Conservation (phyloP, 2,329 filamentous ascomycete genomes). For the Aspergillus vadensis region DNA sequence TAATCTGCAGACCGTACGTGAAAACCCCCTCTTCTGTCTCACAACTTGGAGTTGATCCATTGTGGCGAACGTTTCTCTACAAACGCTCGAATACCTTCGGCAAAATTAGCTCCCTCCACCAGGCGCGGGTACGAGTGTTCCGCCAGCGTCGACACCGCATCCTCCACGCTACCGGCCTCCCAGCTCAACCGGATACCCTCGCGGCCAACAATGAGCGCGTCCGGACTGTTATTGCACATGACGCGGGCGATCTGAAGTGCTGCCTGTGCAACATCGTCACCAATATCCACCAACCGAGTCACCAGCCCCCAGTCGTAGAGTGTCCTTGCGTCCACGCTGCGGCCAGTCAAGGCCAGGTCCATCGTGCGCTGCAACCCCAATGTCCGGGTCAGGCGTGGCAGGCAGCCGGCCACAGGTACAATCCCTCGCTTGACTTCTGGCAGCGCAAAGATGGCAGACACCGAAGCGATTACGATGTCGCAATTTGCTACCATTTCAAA, state of each 20-base stretch:
- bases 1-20: background rate
- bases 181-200: constrained; percentile 70
- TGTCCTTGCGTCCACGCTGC: constrained; percentile 63
- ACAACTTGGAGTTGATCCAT: constrained; percentile 53
- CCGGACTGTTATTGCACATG: constrained; percentile 68
- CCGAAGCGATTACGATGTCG: constrained; percentile 62
- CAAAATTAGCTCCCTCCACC: constrained; percentile 68
- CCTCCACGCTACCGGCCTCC: constrained; percentile 67
- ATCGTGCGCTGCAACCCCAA: constrained; percentile 70
- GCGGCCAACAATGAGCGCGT: constrained; percentile 69
- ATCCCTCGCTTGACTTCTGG: constrained; percentile 74
- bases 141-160: constrained; percentile 59
- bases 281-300: constrained; percentile 61
- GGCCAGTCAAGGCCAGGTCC: constrained; percentile 69
- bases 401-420: constrained; percentile 68
- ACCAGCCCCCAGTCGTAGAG: constrained; percentile 65
- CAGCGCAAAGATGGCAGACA: constrained; percentile 63
- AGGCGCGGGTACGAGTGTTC: constrained; percentile 62
- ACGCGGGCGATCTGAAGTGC: constrained; percentile 58
- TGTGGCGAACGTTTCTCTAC: constrained; percentile 69
- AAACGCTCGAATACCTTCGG: constrained; percentile 72
- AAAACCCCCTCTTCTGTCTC: background rate
- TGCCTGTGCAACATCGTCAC: constrained; percentile 43
- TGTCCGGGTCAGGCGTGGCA: constrained; percentile 66
- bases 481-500: constrained; percentile 75